These are phyloP conservation scores for Bipolaris zeicola DNA, from an alignment of 2,329 filamentous ascomycete species.

Conservation along the genomic window DNA sequence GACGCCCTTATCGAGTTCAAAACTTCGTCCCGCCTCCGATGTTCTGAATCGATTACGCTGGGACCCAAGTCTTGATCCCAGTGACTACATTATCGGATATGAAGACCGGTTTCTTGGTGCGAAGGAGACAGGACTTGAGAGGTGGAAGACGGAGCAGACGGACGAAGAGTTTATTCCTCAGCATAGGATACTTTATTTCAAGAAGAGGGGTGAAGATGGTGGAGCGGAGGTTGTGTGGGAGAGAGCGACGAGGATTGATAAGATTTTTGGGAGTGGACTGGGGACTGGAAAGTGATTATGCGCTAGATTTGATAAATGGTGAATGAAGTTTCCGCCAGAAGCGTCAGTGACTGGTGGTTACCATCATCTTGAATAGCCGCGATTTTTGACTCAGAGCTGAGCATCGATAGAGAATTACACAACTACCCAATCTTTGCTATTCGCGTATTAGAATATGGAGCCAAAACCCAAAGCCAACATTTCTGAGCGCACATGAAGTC, in stretches of 20 bases:
- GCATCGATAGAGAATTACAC: too few species aligned
- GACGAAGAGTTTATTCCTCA: conserved; percentile 63
- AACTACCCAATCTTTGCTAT: too few species aligned
- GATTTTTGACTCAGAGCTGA: too few species aligned
- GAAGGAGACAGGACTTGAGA: conserved; percentile 54
- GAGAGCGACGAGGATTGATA: conserved; percentile 53
- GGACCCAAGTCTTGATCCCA: conserved; percentile 53
- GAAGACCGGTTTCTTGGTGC: conserved; percentile 59
- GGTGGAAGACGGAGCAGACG: conserved; percentile 61
- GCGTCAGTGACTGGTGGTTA: neutral
- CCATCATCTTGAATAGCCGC: too few species aligned
- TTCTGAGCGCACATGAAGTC: too few species aligned
- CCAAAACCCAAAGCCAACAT: too few species aligned
- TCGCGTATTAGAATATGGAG: too few species aligned
- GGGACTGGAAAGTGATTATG: conserved; percentile 8
- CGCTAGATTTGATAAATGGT: neutral
- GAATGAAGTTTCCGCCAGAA: too few species aligned
- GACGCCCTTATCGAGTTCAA: conserved; percentile 31
- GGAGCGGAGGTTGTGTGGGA: conserved; percentile 56
- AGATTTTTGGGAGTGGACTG: conserved; percentile 54
- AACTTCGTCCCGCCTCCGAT: conserved; percentile 49
- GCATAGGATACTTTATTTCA: conserved; percentile 60
- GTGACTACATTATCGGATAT: conserved; percentile 59
- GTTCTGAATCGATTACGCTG: conserved; percentile 58
- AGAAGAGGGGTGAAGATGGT: conserved; percentile 41